These are phyloP conservation scores for Coemansia sp. DNA, from an alignment of 192 early-diverging fungal species.

Conservation along the genomic window DNA sequence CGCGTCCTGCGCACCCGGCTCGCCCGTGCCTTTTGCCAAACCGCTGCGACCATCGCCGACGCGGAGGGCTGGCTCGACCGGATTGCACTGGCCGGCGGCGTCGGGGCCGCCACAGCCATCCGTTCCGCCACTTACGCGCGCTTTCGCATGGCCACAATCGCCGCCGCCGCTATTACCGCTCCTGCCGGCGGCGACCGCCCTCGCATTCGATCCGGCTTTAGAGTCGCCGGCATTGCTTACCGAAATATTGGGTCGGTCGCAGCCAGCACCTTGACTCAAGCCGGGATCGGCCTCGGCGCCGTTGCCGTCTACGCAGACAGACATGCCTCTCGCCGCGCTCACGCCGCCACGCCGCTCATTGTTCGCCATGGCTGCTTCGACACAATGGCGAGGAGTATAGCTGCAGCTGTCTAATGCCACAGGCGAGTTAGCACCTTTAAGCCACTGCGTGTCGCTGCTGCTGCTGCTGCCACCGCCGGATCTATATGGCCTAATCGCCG, in stretches of 20 bases:
- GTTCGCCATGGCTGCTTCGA: background rate
- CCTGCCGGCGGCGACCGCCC: background rate
- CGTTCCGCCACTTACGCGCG: background rate
- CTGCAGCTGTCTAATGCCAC: background rate
- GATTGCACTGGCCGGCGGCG: no score
- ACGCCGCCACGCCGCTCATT: background rate
- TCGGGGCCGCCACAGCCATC: no score
- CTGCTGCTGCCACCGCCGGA: background rate
- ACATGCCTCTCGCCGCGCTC: background rate
- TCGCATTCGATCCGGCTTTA: conserved; percentile 8
- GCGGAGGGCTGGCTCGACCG: background rate
- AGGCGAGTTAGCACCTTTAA: background rate
- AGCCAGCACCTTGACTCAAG: background rate
- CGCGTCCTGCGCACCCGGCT: background rate
- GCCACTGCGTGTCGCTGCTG: conserved; percentile 7
- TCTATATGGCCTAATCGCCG: background rate
- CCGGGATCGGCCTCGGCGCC: background rate
- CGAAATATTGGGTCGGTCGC: conserved; percentile 7
- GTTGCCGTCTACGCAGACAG: background rate
- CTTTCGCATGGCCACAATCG: background rate
- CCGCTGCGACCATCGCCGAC: background rate
- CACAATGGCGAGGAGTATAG: background rate
- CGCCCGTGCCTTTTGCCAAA: background rate
- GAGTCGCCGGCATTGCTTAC: conserved; percentile 6
- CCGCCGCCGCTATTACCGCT: background rate